Evolutionary conservation across 257 asterid genomes (phyloP).

Genomic region (Plantago major): DNA sequence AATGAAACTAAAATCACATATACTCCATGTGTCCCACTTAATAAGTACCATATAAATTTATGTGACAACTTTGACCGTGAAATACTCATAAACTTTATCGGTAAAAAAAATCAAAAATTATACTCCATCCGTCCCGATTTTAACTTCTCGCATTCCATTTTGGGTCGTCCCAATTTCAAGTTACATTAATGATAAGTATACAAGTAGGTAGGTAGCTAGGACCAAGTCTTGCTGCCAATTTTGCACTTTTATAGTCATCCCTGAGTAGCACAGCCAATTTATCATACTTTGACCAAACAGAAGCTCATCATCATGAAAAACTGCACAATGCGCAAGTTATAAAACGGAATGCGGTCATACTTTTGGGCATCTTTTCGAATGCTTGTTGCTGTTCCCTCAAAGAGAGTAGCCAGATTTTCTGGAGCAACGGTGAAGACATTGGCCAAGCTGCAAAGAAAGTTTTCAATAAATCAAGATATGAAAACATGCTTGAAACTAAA

Average conservation of each 20-base stretch:
- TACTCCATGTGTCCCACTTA: no score
- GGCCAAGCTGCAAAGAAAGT: slow-evolving; percentile 54
- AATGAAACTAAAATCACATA: no score
- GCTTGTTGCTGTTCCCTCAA: slow-evolving; percentile 99
- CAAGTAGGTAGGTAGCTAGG: no score
- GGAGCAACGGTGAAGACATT: slow-evolving; percentile 86
- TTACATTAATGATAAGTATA: no score
- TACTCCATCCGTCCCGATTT: no score
- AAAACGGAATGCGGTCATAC: slow-evolving; percentile 29
- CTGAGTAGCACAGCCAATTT: slow-evolving; percentile 41
- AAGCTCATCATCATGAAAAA: not conserved
- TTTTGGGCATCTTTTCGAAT: slow-evolving; percentile 94
- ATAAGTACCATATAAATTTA: no score
- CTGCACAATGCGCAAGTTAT: not conserved
- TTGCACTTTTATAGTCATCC: slow-evolving; percentile 97
- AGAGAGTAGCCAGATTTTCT: slow-evolving; percentile 80
- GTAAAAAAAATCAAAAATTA: no score
- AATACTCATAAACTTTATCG: no score
- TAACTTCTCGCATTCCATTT: no score
- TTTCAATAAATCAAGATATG: slow-evolving; percentile 17
- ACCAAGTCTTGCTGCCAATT: slow-evolving; percentile 79
- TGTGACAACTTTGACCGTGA: no score
- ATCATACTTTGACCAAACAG: not conserved
- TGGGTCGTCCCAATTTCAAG: no score
- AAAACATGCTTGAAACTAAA: no score